phyloP scores from a whole-genome alignment of 2,329 filamentous ascomycete species.

The Pyricularia grisea region DNA sequence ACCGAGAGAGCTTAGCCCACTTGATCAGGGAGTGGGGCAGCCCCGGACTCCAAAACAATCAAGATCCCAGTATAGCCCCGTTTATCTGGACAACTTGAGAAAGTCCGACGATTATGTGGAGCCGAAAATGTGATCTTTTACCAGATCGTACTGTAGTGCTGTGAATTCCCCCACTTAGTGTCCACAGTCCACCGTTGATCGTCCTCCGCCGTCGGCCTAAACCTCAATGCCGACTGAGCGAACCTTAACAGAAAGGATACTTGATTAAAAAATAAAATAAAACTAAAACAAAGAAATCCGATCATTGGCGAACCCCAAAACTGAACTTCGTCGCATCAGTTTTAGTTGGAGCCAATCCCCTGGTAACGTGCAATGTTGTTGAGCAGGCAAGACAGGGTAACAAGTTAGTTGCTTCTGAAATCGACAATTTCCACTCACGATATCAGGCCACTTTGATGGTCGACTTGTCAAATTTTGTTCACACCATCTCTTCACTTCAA shows the following conservation, averaged over 20 bases:
- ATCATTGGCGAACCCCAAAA: not conserved
- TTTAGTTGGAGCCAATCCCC: not conserved
- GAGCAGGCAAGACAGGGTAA: not conserved
- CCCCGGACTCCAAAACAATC: no score
- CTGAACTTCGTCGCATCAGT: not conserved
- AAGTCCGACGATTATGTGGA: not conserved
- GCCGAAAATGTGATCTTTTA: not conserved
- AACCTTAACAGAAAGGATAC: not conserved
- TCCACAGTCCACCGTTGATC: not conserved
- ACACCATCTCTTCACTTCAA: no score
- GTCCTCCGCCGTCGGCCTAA: not conserved
- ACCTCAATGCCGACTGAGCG: not conserved
- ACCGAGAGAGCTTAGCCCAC: not conserved
- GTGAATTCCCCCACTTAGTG: not conserved
- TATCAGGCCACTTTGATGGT: not conserved
- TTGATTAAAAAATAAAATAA: not conserved
- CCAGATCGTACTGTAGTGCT: not conserved
- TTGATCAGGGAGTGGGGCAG: not conserved
- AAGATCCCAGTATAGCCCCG: no score
- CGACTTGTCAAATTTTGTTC: not conserved
- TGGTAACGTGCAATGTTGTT: not conserved
- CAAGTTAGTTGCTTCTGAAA: not conserved
- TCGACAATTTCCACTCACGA: not conserved
- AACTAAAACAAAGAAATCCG: not conserved
- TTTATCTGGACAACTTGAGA: not conserved